Percentiles rank a stretch among this genome's conserved stretches.
Evolutionary conservation across 2,329 filamentous ascomycete genomes (phyloP).

Genomic region (Colletotrichum phormii): DNA sequence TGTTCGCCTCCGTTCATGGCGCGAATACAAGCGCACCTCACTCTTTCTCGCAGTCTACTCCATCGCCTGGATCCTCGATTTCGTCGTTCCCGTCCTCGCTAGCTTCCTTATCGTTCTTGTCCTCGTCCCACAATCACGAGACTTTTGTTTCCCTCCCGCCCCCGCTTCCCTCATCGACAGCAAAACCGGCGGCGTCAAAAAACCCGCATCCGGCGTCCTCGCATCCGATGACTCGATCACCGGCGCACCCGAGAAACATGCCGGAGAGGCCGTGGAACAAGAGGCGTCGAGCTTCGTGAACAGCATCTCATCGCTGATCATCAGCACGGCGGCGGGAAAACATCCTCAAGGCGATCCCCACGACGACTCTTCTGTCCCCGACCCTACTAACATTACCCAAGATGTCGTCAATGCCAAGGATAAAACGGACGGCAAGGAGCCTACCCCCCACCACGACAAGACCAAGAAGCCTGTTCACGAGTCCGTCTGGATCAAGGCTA

Average conservation of each 20-base stretch:
- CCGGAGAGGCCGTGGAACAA: conserved; percentile 85
- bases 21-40: conserved; percentile 75
- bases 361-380: conserved; percentile 66
- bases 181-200: conserved; percentile 80
- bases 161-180: conserved; percentile 79
- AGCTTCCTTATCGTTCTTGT: conserved; percentile 73
- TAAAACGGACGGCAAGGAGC: conserved; percentile 58
- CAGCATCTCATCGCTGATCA: conserved; percentile 74
- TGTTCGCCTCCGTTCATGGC: conserved; percentile 82
- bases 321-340: conserved; percentile 82
- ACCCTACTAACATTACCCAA: conserved; percentile 51
- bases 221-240: conserved; percentile 83
- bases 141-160: conserved; percentile 79
- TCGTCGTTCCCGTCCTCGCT: conserved; percentile 73
- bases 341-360: conserved; percentile 74
- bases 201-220: conserved; percentile 79
- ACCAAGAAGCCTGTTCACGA: conserved; percentile 83
- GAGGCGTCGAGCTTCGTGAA: conserved; percentile 86
- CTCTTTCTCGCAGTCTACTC: conserved; percentile 69
- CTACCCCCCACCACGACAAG: conserved; percentile 72
- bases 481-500: conserved; percentile 81
- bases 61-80: conserved; percentile 77
- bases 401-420: conserved; percentile 55
- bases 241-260: conserved; percentile 84
- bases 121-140: conserved; percentile 71